Base-by-base conservation (phyloP, 805 yeast species). In the Vanderwaltozyma tropicalis region DNA sequence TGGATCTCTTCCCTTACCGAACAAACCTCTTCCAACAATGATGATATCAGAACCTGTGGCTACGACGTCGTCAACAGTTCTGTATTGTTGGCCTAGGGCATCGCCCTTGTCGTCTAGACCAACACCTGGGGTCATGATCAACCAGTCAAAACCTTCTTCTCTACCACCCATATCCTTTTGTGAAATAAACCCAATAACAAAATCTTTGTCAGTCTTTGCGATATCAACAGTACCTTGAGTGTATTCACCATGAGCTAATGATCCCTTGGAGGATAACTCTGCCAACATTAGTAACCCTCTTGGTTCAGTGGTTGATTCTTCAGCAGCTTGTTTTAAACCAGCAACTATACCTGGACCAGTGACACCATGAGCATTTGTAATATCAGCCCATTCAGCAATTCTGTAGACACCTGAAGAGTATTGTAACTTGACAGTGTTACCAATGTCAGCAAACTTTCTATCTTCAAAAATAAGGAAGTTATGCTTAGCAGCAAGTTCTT, bases 71-170 rank as follows among this genome's bases (percentile, higher is more conserved):
- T 75, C 76, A 3, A 89, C 97, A 5, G 96, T 78, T 60, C 98
- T 74, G 62, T 92, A 92, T 63, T 92, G 97, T 62, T 92, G 99
- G 18, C 99, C 99, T 43, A 92, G 70, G 1, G 80, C 76, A 58
- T 92, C 99, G 13, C 97, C 96, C 59, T 81, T 92, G 56, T 89
- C 97, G 56, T 89, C 98, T 37, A 92, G 71, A 3, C 97, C 97
- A 28, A 92, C 98, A 44, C 99, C 99, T 0, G 99, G 99, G 1
- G 98, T 89, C 92, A 92, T 80, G 41, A 88, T 76, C 29, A 92
- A 63, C 96, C 96, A 92, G 63, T 92, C 98, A 52, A 82, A 88
- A 1, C 89, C 92, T 50, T 79, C 92, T 3, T 72, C 79, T 31
- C 72, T 69, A 13, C 87, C 88, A 21, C 87, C 87, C 84, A 88